Evolutionary conservation across 208 protist species (phyloP).

Genomic region (Acanthamoeba triangularis): DNA sequence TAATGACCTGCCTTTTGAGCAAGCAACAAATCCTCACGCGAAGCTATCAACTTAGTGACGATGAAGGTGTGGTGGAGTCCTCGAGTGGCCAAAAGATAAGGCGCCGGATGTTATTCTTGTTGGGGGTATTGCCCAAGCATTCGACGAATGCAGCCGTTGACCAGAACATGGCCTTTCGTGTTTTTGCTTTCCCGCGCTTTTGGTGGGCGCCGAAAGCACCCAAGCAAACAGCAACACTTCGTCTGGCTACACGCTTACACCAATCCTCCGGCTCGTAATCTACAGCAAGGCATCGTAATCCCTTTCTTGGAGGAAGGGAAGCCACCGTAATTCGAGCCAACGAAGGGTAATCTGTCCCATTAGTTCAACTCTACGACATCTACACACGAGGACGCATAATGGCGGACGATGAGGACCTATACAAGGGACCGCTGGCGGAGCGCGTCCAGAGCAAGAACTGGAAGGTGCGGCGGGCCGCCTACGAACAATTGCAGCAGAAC

Average conservation of each 20-base stretch:
- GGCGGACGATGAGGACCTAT: constrained; percentile 71
- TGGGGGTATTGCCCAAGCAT: background rate
- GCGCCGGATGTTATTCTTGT: too few relatives aligned
- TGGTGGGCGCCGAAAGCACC: background rate
- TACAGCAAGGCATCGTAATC: background rate
- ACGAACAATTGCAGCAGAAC: constrained; percentile 55
- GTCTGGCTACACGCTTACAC: background rate
- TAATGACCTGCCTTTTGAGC: too few relatives aligned
- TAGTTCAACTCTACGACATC: background rate
- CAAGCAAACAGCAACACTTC: background rate
- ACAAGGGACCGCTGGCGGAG: constrained; percentile 52
- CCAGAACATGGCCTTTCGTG: background rate
- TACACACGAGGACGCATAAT: background rate
- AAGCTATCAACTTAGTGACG: too few relatives aligned
- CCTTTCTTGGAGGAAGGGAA: constrained; percentile 69
- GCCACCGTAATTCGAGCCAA: background rate
- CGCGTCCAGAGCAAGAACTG: constrained; percentile 67
- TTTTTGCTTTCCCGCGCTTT: background rate
- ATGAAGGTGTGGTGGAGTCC: too few relatives aligned
- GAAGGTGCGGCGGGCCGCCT: constrained; percentile 73
- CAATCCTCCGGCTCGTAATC: background rate
- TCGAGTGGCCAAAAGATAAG: too few relatives aligned
- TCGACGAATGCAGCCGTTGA: background rate
- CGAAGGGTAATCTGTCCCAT: too few relatives aligned
- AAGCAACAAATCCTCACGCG: too few relatives aligned